phyloP scores from a whole-genome alignment of 148 eudicot genomes.

The Rhododendron mucronatum region DNA sequence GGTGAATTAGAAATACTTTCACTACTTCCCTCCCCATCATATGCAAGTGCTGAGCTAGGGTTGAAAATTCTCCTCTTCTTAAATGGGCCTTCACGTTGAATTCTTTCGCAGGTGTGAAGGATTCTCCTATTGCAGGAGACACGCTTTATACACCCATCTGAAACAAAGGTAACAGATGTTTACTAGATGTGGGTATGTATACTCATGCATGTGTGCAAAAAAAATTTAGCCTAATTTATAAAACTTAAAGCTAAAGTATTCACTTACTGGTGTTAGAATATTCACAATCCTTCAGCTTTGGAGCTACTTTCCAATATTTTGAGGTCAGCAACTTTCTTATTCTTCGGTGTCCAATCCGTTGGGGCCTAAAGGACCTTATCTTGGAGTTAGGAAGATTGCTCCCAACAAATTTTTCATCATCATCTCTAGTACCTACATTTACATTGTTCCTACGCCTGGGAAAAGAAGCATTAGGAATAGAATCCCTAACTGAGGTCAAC shows the following conservation, averaged over 20 bases:
- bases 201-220: background rate
- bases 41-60: slow-evolving; percentile 40
- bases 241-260: slow-evolving; percentile 10
- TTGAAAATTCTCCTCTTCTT: slow-evolving; percentile 71
- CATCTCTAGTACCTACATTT: slow-evolving; percentile 71
- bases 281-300: slow-evolving; percentile 62
- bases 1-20: slow-evolving; percentile 80
- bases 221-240: background rate
- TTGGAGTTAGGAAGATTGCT: slow-evolving; percentile 46
- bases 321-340: slow-evolving; percentile 67
- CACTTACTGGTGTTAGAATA: slow-evolving; percentile 47
- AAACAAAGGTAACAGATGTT: background rate
- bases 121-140: slow-evolving; percentile 45
- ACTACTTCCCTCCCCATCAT: slow-evolving; percentile 65
- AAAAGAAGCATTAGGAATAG: slow-evolving; percentile 49
- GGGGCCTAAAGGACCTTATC: slow-evolving; percentile 48
- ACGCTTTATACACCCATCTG: slow-evolving; percentile 51
- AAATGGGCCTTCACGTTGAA: slow-evolving; percentile 50
- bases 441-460: slow-evolving; percentile 55
- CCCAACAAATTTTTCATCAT: slow-evolving; percentile 75
- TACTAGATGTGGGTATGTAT: background rate
- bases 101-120: slow-evolving; percentile 45
- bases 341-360: slow-evolving; percentile 41
- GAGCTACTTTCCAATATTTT: slow-evolving; percentile 75
- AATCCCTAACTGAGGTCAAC: slow-evolving; percentile 47